Conservation (phyloP, 2,329 filamentous ascomycete genomes). For the Teratosphaeria gauchensis region DNA sequence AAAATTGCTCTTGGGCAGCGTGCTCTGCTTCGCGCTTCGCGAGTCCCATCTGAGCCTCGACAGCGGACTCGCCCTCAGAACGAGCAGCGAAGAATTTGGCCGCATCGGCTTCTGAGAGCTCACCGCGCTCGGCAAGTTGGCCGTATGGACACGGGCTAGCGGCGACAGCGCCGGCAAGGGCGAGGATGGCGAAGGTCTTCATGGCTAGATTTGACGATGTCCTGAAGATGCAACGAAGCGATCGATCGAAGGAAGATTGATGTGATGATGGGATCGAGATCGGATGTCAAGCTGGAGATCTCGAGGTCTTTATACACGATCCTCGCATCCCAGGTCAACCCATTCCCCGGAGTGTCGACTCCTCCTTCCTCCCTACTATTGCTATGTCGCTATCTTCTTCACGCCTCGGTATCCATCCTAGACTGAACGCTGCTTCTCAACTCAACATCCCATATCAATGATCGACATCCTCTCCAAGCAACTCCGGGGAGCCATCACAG, state of each 20-base stretch:
- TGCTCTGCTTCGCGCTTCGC: conserved; percentile 9
- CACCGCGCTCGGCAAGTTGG: conserved; percentile 11
- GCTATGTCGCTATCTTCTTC: background rate
- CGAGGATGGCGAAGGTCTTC: conserved; percentile 1
- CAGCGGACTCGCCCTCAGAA: conserved; percentile 8
- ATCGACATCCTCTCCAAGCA: background rate
- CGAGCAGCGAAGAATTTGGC: conserved; percentile 12
- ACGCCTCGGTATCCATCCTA: background rate
- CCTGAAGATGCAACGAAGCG: background rate
- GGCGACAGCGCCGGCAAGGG: background rate
- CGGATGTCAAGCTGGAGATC: background rate
- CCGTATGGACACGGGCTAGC: conserved; percentile 13
- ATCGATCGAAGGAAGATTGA: background rate
- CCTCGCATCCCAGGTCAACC: background rate
- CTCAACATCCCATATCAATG: background rate
- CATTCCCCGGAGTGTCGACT: background rate
- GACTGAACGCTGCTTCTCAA: background rate
- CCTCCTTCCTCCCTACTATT: background rate
- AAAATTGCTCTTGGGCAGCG: conserved; percentile 9
- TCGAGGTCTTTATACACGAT: background rate
- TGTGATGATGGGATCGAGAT: background rate
- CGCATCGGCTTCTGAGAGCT: conserved; percentile 9
- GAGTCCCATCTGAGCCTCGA: conserved; percentile 4
- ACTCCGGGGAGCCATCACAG: background rate
- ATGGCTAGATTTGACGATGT: background rate